These are phyloP conservation scores for Fusarium pininemorale DNA, from an alignment of 2,329 filamentous ascomycete genomes.

Conservation along the genomic window DNA sequence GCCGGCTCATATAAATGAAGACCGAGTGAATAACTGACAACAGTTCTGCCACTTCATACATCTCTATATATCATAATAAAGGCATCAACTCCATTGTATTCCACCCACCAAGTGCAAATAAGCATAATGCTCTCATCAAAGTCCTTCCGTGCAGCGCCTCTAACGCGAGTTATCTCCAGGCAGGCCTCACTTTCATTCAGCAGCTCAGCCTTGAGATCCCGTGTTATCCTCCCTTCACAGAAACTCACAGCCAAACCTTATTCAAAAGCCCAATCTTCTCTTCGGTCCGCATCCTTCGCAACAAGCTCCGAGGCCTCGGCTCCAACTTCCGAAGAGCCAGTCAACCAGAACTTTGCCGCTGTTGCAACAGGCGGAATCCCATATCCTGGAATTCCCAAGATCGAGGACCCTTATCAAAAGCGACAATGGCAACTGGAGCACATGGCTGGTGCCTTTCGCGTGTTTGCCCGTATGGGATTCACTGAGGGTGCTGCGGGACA, in stretches of 20 bases:
- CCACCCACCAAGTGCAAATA: neutral
- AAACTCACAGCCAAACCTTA: neutral
- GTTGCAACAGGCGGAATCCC: constrained; percentile 44
- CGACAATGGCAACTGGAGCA: constrained; percentile 51
- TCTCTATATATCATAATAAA: neutral
- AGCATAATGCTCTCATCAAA: constrained; percentile 23
- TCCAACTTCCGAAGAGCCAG: neutral
- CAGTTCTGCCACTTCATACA: neutral
- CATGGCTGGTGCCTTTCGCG: constrained; percentile 57
- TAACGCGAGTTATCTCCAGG: constrained; percentile 19
- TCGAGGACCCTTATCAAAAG: constrained; percentile 56
- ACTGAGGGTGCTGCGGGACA: constrained; percentile 72
- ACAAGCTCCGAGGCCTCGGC: constrained; percentile 30
- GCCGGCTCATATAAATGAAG: constrained; percentile 4
- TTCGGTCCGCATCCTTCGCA: constrained; percentile 26
- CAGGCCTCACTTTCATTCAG: constrained; percentile 24
- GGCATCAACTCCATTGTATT: neutral
- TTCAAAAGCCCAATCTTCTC: neutral
- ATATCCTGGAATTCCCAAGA: constrained; percentile 64
- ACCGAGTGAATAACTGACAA: neutral
- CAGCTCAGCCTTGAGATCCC: neutral
- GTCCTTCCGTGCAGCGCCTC: constrained; percentile 8
- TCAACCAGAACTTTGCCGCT: constrained; percentile 40
- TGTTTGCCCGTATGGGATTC: constrained; percentile 58
- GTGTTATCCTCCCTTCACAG: neutral